Base-by-base conservation (phyloP, 495 filamentous ascomycete genomes). In the Barbatosphaeria neglecta region DNA sequence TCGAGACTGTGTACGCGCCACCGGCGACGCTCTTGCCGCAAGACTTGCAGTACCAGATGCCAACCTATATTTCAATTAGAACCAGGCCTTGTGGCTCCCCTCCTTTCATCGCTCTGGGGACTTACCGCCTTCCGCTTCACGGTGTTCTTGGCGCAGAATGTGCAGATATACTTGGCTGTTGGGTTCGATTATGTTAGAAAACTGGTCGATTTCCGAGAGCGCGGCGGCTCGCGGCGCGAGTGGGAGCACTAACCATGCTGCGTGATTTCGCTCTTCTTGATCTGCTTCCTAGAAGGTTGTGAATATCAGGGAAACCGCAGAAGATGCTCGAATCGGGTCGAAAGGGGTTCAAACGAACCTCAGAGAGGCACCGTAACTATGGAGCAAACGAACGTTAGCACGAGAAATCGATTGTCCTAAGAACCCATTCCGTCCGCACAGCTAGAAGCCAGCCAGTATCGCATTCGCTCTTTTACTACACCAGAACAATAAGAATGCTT, bases 221-320 rank as follows among this genome's bases (percentile, higher is more conserved):
- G 31, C 31, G 16, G 9, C 6, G 16, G 9, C 6, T 35, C 31
- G 31, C 31, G 15, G 31, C 31, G 9, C 3, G 31, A 2, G 78
- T 83, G 87, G 47, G 74, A 80, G 78, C 96, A 96, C 67, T 82
- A 78, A 69, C 88, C 87, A 79, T 96, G 90, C 70, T 97, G 90
- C 46, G 84, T 82, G 63, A 95, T 83, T 84, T 98, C 92, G 85
- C 96, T 95, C 83, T 95, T 95, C 86, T 98, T 98, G 66, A 97
- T 87, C 70, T 96, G 92, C 79, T 97, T 98, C 76, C 92, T 31
- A 31, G 28, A 31, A 4, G 28, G 4, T 11, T 31, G 28, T 31
- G 28, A 31, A 31, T 31, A 31, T 31, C 28, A 25, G 4, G 28
- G 28, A 13, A 6, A 31, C 28, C 4, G 15, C 28, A 13, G 11